Percentiles rank a stretch among this genome's conserved stretches.
phyloP scores from a whole-genome alignment of 176 grass and related monocot species.

The Oryza officinalis region DNA sequence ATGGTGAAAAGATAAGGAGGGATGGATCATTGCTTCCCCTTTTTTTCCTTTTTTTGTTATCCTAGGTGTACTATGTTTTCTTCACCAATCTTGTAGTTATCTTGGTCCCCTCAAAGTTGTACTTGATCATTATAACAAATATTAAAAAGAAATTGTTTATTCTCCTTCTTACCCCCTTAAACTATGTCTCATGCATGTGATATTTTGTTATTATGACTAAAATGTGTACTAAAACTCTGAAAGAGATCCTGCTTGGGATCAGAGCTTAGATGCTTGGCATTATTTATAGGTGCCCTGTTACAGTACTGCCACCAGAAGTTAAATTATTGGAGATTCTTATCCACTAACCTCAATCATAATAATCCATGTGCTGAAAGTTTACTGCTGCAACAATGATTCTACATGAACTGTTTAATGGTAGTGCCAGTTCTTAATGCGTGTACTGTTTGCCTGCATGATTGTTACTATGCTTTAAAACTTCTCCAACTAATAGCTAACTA shows the following conservation, averaged over 20 bases:
- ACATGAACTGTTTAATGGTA: background rate
- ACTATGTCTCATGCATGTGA: slow-evolving; percentile 22
- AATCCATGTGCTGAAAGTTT: slow-evolving; percentile 53
- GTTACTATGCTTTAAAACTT: background rate
- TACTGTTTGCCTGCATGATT: background rate
- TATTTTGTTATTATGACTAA: slow-evolving; percentile 10
- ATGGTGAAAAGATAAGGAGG: slow-evolving; percentile 49
- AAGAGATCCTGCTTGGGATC: slow-evolving; percentile 46
- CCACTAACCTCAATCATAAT: slow-evolving; percentile 50
- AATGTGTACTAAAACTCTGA: background rate
- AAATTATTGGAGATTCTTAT: slow-evolving; percentile 51
- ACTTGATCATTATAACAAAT: slow-evolving; percentile 53
- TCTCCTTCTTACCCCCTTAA: background rate
- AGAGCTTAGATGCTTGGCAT: slow-evolving; percentile 19
- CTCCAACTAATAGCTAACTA: background rate
- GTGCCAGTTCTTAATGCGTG: slow-evolving; percentile 1
- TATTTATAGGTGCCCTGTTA: slow-evolving; percentile 38
- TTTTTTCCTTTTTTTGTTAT: slow-evolving; percentile 16
- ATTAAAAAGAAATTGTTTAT: slow-evolving; percentile 36
- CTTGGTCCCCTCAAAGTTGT: slow-evolving; percentile 40
- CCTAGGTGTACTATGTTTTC: slow-evolving; percentile 43
- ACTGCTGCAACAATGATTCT: slow-evolving; percentile 27
- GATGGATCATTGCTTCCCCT: slow-evolving; percentile 42
- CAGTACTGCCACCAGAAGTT: slow-evolving; percentile 34
- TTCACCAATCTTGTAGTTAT: slow-evolving; percentile 59